Evolutionary conservation across 2,329 filamentous ascomycete genomes (phyloP), one percentile per base, ranked within the genome.

Genomic region (Hypomyces rosellus): DNA sequence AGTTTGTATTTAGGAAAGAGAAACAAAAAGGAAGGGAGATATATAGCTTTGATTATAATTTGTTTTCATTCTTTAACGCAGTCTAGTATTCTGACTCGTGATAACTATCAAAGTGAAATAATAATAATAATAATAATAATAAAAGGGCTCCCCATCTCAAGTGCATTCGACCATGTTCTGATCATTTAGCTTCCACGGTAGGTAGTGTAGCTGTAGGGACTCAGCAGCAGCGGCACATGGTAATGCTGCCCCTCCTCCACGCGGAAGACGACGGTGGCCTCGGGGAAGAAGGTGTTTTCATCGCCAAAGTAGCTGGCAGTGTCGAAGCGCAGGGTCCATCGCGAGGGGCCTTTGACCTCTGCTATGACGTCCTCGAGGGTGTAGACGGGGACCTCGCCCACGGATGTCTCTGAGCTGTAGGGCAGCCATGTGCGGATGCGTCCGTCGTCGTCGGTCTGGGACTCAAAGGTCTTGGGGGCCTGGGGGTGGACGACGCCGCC

Each of bases 161-260:
- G 14, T 12, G 16, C 13, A 7, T 16, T 45, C 42, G n/a, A n/a
- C 22, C 1, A 12, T 25, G 34, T 37, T 15, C n/a, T 16, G 14
- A 8, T 6, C 13, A 11, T 58, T 72, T 71, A 89, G 65, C 84
- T 88, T 14, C 88, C 88, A 44, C 88, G 74, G 69, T 93, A 93
- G 9, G 88, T 92, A 38, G 85, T 87, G 70, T 89, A 93, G 64
- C 85, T 86, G 70, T 84, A 91, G 30, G 88, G 88, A 56, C 85
- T 83, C 69, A 92, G 66, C 65, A 93, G 64, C 63, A 93, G 68
- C 41, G 88, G 88, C 3, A 93, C 86, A 71, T 93, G 88, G 63
- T 88, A 92, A 63, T 86, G 82, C 74, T 88, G 82, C 18, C 74
- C 76, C 61, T 72, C 68, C 11, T 69, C 63, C 18, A 82, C 76